Conservation (phyloP, 495 filamentous ascomycete species). For the Penicillium desertorum region DNA sequence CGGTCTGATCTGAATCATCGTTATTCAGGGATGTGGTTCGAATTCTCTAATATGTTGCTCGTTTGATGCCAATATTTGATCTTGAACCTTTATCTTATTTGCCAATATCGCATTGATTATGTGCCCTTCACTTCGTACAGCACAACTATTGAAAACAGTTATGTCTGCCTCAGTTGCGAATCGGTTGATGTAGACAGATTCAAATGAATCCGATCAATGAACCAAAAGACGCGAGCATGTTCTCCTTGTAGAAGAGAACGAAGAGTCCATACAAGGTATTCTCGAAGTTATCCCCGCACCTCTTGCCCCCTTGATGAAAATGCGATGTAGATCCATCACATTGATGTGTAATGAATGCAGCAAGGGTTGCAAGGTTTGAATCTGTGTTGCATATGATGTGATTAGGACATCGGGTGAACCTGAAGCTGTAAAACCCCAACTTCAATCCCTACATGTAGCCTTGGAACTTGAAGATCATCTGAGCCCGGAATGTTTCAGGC, state of each 20-base stretch:
- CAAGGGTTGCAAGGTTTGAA: not conserved
- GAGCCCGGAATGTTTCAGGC: conserved; percentile 25
- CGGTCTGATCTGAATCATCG: conserved; percentile 13
- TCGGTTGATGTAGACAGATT: not conserved
- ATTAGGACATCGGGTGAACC: not conserved
- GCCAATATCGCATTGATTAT: conserved; percentile 12
- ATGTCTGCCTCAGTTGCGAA: not conserved
- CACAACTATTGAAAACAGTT: not conserved
- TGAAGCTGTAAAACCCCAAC: not conserved
- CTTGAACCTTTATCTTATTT: conserved; percentile 2
- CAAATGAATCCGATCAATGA: not conserved
- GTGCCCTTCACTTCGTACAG: not conserved
- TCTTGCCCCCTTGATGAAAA: not conserved
- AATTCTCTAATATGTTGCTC: conserved; percentile 17
- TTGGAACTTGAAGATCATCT: conserved; percentile 12
- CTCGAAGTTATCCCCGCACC: not conserved
- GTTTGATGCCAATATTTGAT: conserved; percentile 1
- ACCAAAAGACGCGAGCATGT: not conserved
- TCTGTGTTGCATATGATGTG: conserved; percentile 1
- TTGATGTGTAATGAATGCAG: not conserved
- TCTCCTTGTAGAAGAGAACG: not conserved
- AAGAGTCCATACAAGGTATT: not conserved
- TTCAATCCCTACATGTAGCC: not conserved
- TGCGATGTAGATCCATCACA: not conserved
- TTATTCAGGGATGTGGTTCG: conserved; percentile 12